Base-by-base conservation (phyloP, 108 stramenopile species). In the Skeletonema menzelii region DNA sequence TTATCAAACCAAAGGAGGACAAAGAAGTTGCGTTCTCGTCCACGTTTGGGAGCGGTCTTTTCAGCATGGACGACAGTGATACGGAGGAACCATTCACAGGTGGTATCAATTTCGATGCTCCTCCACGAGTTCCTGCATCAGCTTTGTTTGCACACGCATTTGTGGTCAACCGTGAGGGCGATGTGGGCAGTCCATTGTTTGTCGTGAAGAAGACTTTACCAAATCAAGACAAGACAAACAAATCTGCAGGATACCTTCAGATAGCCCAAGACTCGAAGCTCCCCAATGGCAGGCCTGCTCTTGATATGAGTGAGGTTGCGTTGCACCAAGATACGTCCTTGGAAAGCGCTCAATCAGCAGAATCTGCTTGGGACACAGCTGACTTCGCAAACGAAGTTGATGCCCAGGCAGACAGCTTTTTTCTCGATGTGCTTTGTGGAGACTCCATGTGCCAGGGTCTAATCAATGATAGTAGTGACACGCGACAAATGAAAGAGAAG, bases 61-160 rank as follows among this genome's bases (percentile, higher is more conserved):
- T 78, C 66, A 27, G 55, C 55, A 56, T 67, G 17, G 38, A 26
- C 27, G 30, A 55, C 20, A 63, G 63, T 31, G 64, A 67, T 59
- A 65, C 26, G 0, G 67, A 79, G 27, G 72, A 66, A 26, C 78
- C 78, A 22, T 79, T 79, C 32, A 53, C 56, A 35, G 78, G 78
- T 15, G 62, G 72, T 26, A 68, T 79, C 55, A 79, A 79, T 37
- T 79, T 79, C 31, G 59, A 71, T 24, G 67, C 63, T 15, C 56
- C 47, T 15, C 67, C 69, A 40, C 46, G 69, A 56, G 61, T 68
- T 63, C 59, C 78, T 24, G 37, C 61, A 17, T 68, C 78, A 0
- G 71, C 71, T 20, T 69, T 72, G 60, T 79, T 79, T 63, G 72
- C 78, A 20, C 70, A 72, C 38, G 78, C 78, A 27, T 79, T 79